Conservation (phyloP, 2,329 filamentous ascomycete species). For the Scedosporium apiospermum region DNA sequence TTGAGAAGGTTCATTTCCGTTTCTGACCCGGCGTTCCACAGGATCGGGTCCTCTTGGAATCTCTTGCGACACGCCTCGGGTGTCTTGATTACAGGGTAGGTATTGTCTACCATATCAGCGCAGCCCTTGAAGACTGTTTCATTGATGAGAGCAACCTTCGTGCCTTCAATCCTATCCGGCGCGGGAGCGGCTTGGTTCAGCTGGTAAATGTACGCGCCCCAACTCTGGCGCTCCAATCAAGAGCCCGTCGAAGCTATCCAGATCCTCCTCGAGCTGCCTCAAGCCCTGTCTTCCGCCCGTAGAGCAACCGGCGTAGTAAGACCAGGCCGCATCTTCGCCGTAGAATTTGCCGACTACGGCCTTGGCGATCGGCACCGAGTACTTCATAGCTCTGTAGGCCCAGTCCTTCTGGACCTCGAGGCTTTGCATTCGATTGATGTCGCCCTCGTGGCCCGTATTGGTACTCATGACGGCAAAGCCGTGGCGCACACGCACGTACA, state of each 20-base stretch:
- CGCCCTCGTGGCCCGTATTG: constrained; percentile 30
- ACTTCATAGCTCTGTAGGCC: constrained; percentile 33
- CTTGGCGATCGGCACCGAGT: constrained; percentile 26
- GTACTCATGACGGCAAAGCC: constrained; percentile 32
- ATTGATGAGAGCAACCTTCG: not conserved
- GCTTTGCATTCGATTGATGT: constrained; percentile 27
- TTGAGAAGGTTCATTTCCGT: too few relatives aligned
- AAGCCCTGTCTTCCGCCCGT: constrained; percentile 44
- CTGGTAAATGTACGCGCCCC: constrained; percentile 24
- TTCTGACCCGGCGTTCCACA: too few relatives aligned
- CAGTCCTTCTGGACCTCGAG: constrained; percentile 25
- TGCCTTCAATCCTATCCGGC: constrained; percentile 25
- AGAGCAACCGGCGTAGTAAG: constrained; percentile 39
- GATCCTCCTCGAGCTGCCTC: constrained; percentile 34
- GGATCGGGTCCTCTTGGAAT: too few relatives aligned
- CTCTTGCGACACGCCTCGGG: too few relatives aligned
- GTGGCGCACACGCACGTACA: constrained; percentile 17
- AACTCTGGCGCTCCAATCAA: constrained; percentile 29
- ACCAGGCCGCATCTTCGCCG: constrained; percentile 17
- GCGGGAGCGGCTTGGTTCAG: constrained; percentile 34
- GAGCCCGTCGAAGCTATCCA: constrained; percentile 35
- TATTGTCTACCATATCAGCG: too few relatives aligned
- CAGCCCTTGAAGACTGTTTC: too few relatives aligned
- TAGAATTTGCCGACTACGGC: constrained; percentile 38
- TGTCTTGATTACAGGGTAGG: too few relatives aligned